Evolutionary conservation across 257 asterid genomes (phyloP), one percentile per base, ranked within the genome.

Genomic region (Solanum etuberosum): DNA sequence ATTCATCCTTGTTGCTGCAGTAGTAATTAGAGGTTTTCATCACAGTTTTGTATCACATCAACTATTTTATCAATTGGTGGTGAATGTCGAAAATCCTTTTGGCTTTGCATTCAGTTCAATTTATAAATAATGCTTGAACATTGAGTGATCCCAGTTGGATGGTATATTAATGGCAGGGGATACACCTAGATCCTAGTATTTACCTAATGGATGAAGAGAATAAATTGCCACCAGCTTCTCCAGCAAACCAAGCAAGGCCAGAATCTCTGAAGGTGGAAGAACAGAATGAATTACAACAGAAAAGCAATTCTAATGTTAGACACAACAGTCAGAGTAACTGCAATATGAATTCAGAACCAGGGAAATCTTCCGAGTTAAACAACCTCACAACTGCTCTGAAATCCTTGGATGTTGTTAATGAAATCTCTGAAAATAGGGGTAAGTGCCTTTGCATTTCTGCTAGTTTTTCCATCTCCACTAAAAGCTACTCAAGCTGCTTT

Each of bases 121-220:
- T 78, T 29, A 1, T 46, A 80, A 48, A 6, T 21, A 78, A 80
- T 46, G 42, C 65, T 27, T 46, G 67, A 80, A 80, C 85, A 46
- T 80, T 5, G 85, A 80, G 85, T 25, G 80, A 83, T 89, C 29
- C 35, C 46, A 29, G 48, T 71, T 73, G 40, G 35, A 80, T 71
- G 43, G 63, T 89, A 46, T 59, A 67, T 72, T 70, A 83, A 89
- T 86, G 91, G 74, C 98, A 97, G 99, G 99, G 99, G 85, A 96
- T 95, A 91, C 99, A 97, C 93, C 92, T 97, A 94, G 99, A 96
- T 92, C 99, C 99, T 32, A 97, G 98, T 91, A 97, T 97, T 80
- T 97, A 97, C 90, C 91, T 96, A 76, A 96, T 97, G 98, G 98
- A 97, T 88, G 99, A 95, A 84, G 99, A 93, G 87, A 95, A 92